These are phyloP conservation scores for Epichloe coenophiala DNA, from an alignment of 2,329 filamentous ascomycete genomes.

Conservation along the genomic window DNA sequence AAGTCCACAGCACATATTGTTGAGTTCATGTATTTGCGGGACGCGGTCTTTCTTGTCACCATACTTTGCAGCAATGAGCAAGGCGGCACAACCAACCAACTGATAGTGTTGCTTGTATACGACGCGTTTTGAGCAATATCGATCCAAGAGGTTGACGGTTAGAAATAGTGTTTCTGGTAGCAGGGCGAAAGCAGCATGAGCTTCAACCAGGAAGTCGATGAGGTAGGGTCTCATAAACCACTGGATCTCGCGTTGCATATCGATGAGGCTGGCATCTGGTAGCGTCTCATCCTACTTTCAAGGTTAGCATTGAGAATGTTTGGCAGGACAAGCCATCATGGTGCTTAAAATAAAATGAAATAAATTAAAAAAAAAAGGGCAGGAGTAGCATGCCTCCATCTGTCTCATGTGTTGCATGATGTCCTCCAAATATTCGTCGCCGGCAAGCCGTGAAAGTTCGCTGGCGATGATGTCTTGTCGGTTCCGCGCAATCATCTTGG, in stretches of 20 bases:
- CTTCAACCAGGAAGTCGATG: conserved; percentile 95
- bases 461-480: conserved; percentile 79
- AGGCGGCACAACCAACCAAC: conserved; percentile 86
- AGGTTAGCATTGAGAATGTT: conserved; percentile 12
- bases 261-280: conserved; percentile 92
- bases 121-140: conserved; percentile 94
- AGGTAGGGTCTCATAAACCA: conserved; percentile 99
- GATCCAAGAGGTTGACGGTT: conserved; percentile 88
- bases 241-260: conserved; percentile 97
- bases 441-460: conserved; percentile 72
- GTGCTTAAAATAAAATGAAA: neutral
- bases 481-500: conserved; percentile 65
- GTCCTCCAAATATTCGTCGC: conserved; percentile 87
- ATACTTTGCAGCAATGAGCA: conserved; percentile 96
- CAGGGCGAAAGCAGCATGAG: conserved; percentile 85
- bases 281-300: conserved; percentile 58
- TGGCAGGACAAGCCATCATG: neutral
- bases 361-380: neutral
- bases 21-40: conserved; percentile 91
- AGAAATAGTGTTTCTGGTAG: conserved; percentile 92
- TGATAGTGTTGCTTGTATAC: conserved; percentile 99
- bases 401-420: conserved; percentile 86
- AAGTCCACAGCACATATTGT: conserved; percentile 97
- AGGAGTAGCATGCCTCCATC: conserved; percentile 60
- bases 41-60: conserved; percentile 97